Evolutionary conservation across 257 asterid genomes (phyloP).

Genomic region (Marsdenia floribunda): DNA sequence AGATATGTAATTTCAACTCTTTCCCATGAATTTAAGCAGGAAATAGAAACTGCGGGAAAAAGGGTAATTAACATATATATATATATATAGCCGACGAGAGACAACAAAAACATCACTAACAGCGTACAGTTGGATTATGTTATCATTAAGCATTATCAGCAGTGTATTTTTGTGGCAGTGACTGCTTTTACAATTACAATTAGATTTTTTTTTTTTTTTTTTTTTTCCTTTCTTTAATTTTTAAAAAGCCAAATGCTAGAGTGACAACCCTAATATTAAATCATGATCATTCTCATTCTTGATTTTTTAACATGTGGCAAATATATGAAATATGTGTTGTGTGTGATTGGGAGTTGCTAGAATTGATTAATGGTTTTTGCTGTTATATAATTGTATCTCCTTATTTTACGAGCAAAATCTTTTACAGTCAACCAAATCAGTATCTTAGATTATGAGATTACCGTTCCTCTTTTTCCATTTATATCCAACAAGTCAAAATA

Average conservation of each 20-base stretch:
- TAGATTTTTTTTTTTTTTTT: too few relatives aligned
- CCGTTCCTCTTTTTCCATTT: constrained; percentile 2
- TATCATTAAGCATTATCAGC: constrained; percentile 34
- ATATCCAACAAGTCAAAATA: constrained; percentile 12
- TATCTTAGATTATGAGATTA: constrained; percentile 15
- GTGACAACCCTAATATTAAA: constrained; percentile 5
- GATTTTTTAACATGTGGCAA: constrained; percentile 5
- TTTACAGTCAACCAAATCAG: constrained; percentile 30
- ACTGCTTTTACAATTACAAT: constrained; percentile 18
- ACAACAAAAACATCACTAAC: constrained; percentile 33
- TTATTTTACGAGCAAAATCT: constrained; percentile 25
- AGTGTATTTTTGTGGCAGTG: constrained; percentile 19
- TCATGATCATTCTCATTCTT: neutral
- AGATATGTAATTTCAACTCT: neutral
- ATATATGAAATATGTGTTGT: neutral
- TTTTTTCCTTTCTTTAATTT: too few relatives aligned
- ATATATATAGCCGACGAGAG: constrained; percentile 15
- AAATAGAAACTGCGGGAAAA: neutral
- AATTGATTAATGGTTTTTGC: neutral
- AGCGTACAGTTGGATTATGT: constrained; percentile 22
- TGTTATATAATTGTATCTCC: neutral
- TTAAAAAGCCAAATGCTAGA: constrained; percentile 9
- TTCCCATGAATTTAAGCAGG: neutral
- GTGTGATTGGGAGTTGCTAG: constrained; percentile 10
- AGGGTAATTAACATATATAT: neutral